A percentile compares a stretch with the other conserved stretches of the same genome.
Conservation (phyloP, 345 rosid species). For the Viola odorata region DNA sequence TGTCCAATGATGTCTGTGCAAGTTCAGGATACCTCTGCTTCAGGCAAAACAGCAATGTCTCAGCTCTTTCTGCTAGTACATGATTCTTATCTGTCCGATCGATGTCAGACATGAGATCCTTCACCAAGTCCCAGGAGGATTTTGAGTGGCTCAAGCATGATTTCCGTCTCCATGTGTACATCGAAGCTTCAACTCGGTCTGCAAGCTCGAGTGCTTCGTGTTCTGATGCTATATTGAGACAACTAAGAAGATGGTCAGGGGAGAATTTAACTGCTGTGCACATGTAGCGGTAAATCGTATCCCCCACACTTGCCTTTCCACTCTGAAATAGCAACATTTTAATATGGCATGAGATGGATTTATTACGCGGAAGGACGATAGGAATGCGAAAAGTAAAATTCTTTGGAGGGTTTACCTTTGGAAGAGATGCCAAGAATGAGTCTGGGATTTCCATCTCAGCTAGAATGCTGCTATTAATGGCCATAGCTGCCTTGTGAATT, state of each 20-base stretch:
- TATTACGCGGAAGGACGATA: not conserved
- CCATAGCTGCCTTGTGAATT: slow-evolving; percentile 95
- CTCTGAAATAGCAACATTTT: slow-evolving; percentile 36
- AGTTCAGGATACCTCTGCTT: slow-evolving; percentile 88
- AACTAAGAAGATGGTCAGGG: slow-evolving; percentile 61
- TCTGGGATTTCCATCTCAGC: slow-evolving; percentile 91
- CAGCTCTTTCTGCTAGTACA: slow-evolving; percentile 70
- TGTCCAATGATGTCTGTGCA: slow-evolving; percentile 86
- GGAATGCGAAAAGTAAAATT: not conserved
- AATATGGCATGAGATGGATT: not conserved
- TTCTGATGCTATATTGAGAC: slow-evolving; percentile 65
- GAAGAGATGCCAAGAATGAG: slow-evolving; percentile 70
- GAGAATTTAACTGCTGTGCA: slow-evolving; percentile 55
- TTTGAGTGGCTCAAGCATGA: slow-evolving; percentile 61
- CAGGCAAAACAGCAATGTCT: slow-evolving; percentile 67
- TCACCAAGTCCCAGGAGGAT: slow-evolving; percentile 83
- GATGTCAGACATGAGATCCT: slow-evolving; percentile 61
- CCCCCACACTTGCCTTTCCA: slow-evolving; percentile 83
- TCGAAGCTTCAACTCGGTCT: slow-evolving; percentile 72
- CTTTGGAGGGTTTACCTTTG: slow-evolving; percentile 49
- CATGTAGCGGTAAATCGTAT: slow-evolving; percentile 63
- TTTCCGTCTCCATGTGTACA: slow-evolving; percentile 93
- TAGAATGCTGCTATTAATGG: slow-evolving; percentile 74
- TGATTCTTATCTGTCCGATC: slow-evolving; percentile 73
- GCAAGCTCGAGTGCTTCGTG: slow-evolving; percentile 92